These are phyloP conservation scores for Neostapfia colusana DNA, from an alignment of 176 grass and related monocot genomes.

Conservation along the genomic window DNA sequence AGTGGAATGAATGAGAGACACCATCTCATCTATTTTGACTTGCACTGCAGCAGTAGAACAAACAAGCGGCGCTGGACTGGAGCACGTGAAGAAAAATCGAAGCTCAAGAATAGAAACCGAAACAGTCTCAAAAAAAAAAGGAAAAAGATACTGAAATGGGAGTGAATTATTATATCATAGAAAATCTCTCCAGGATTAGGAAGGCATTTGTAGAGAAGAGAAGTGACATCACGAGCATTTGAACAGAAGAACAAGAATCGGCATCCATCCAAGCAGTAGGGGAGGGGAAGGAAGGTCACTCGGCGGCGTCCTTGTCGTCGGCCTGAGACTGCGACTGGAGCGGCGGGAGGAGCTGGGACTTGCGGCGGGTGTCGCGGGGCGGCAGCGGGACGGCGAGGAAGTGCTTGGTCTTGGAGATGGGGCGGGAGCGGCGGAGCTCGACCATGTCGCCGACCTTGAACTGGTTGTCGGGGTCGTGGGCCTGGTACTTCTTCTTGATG, in stretches of 20 bases:
- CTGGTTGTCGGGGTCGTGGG: constrained; percentile 85
- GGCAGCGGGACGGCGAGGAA: constrained; percentile 66
- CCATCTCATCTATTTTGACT: no score
- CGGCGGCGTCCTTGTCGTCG: background rate
- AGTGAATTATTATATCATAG: no score
- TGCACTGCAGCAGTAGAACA: background rate
- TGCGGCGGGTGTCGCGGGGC: constrained; percentile 54
- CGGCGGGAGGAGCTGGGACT: constrained; percentile 46
- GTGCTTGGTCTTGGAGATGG: constrained; percentile 98
- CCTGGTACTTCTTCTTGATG: constrained; percentile 90
- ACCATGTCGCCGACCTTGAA: constrained; percentile 93
- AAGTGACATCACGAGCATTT: background rate
- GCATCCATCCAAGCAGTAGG: background rate
- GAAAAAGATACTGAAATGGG: background rate
- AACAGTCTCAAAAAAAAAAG: no score
- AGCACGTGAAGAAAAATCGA: background rate
- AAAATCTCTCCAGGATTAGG: no score
- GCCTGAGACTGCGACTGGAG: constrained; percentile 52
- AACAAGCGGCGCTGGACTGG: background rate
- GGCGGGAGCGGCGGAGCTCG: constrained; percentile 75
- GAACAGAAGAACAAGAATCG: background rate
- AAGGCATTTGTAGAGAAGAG: background rate
- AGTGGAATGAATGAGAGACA: background rate
- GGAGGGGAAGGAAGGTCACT: background rate
- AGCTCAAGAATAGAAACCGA: background rate